Evolutionary conservation across 352 stramenopile species (phyloP), one percentile per base, ranked within the genome.

Genomic region (Pythium scleroteichum): DNA sequence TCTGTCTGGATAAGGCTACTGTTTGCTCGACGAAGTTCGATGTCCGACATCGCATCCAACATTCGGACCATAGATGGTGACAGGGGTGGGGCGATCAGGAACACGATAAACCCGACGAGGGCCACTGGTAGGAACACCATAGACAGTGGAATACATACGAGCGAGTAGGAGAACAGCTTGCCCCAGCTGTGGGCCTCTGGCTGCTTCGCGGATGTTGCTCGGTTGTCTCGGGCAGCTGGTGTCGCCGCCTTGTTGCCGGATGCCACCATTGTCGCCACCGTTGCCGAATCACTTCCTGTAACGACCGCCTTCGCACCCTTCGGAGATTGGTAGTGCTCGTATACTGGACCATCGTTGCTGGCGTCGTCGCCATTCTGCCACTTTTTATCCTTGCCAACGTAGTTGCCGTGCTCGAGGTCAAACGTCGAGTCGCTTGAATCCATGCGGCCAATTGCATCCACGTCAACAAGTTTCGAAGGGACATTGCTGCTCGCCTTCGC

Each of bases 1-100:
- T 93, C 81, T 9, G 59, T 59, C 0, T 66, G 47, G 13, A 79
- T 76, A 48, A 66, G 74, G 47, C 72, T 89, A 66, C 75, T 82
- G 73, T 95, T 93, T 12, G 83, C 85, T 23, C 79, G 79, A 48
- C 77, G 82, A 23, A 95, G 59, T 38, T 95, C 85, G 65, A 88
- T 71, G 42, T 95, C 85, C 6, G 85, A 88, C 40, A 92, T 55
- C 14, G 80, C 62, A 41, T 95, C 85, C 27, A 93, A 65, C 17
- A 68, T 27, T 29, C 77, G 67, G 27, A 92, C 75, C 39, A 90
- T 78, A 13, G 77, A 49, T 14, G 64, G 63, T 39, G 81, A 73
- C 24, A 77, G 55, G 10, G 80, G 80, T 1, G 84, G 79, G 9
- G 92, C 13, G 24, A 91, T 27, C 39, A 95, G 39, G 42, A 93